phyloP scores from a whole-genome alignment of 2,329 filamentous ascomycete genomes.

The Moelleriella libera region DNA sequence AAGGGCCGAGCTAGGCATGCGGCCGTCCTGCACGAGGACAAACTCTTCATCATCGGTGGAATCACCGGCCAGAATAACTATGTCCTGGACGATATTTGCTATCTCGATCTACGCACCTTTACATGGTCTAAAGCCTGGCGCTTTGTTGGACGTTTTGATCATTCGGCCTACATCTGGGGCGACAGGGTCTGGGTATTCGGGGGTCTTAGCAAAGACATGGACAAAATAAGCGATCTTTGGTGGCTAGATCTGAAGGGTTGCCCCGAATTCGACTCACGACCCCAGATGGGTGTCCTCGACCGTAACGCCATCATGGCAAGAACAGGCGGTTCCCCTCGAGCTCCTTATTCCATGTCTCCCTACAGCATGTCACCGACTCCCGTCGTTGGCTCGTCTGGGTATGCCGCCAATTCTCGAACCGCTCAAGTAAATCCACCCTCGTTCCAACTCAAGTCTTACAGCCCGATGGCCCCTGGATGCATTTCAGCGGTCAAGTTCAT shows the following conservation, averaged over 20 bases:
- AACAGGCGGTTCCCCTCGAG: constrained; percentile 33
- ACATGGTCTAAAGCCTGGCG: constrained; percentile 95
- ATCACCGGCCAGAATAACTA: constrained; percentile 86
- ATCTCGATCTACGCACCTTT: constrained; percentile 91
- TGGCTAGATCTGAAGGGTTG: constrained; percentile 92
- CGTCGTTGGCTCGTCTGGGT: constrained; percentile 45
- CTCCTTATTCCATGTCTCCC: constrained; percentile 4
- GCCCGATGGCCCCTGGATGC: constrained; percentile 73
- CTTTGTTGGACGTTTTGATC: constrained; percentile 89
- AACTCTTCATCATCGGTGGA: constrained; percentile 90
- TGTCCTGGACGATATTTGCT: constrained; percentile 91
- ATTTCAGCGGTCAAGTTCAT: constrained; percentile 87
- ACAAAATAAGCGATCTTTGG: constrained; percentile 90
- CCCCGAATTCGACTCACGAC: constrained; percentile 65
- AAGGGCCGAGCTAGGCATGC: constrained; percentile 87
- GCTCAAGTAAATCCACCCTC: constrained; percentile 53
- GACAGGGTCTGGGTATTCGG: constrained; percentile 95
- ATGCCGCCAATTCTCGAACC: constrained; percentile 54
- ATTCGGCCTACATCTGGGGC: constrained; percentile 84
- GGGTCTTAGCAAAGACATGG: constrained; percentile 89
- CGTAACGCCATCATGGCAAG: constrained; percentile 26
- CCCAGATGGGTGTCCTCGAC: constrained; percentile 39
- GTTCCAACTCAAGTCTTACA: constrained; percentile 55
- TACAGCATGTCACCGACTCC: constrained; percentile 29
- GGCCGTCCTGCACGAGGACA: constrained; percentile 89